These are phyloP conservation scores for Actinomucor elegans DNA, from an alignment of 371 early-diverging fungal genomes.

Conservation along the genomic window DNA sequence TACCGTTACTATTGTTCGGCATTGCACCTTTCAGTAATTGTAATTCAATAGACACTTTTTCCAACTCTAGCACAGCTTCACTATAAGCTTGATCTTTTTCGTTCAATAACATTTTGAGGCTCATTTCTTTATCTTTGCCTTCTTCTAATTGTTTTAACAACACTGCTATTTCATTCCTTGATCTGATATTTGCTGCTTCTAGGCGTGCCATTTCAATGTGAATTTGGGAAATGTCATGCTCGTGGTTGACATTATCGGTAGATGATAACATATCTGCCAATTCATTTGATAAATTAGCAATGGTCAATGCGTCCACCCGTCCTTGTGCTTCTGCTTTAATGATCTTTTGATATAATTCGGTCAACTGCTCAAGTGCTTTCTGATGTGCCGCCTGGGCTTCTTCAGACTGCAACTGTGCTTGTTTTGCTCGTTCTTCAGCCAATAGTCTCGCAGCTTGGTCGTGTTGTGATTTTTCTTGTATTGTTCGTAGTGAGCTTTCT, in stretches of 20 bases:
- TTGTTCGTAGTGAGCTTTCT: constrained; percentile 22
- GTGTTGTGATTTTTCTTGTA: constrained; percentile 38
- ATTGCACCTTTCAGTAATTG: constrained; percentile 40
- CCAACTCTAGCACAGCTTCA: constrained; percentile 38
- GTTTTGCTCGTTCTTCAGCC: constrained; percentile 49
- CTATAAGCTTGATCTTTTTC: constrained; percentile 43
- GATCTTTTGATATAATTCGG: constrained; percentile 36
- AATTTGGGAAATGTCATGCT: constrained; percentile 31
- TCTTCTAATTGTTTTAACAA: constrained; percentile 53
- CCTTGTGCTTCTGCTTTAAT: constrained; percentile 48
- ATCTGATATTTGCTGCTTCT: constrained; percentile 57
- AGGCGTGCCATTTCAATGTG: constrained; percentile 53
- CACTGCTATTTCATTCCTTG: constrained; percentile 50
- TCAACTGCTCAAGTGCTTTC: constrained; percentile 38
- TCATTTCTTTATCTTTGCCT: constrained; percentile 46
- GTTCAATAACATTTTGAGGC: constrained; percentile 35
- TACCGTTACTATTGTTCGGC: neutral
- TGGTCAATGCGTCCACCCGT: constrained; percentile 33
- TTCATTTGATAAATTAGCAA: constrained; percentile 48
- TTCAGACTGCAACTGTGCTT: constrained; percentile 47
- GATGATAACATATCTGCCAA: constrained; percentile 30
- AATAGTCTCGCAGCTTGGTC: constrained; percentile 38
- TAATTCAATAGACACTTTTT: constrained; percentile 49
- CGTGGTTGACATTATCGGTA: constrained; percentile 12
- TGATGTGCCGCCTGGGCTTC: constrained; percentile 54